phyloP scores from a whole-genome alignment of 805 yeast genomes.

The Ogataea nakhonphanomensis region DNA sequence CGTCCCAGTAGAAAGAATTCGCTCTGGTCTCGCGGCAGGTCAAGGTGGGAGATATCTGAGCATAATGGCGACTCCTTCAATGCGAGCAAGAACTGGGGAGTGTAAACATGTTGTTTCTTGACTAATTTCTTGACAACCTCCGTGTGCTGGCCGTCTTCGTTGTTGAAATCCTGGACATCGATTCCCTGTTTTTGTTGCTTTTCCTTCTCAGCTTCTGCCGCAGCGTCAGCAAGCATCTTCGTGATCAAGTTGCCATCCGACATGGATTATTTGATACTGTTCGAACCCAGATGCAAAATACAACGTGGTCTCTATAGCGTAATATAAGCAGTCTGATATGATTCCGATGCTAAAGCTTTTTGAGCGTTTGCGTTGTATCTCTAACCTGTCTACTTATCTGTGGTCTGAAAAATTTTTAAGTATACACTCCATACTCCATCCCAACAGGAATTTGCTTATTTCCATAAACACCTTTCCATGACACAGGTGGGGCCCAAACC shows the following conservation, averaged over 20 bases:
- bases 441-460: conserved; percentile 61
- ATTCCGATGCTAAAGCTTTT: conserved; percentile 1
- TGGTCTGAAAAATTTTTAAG: conserved; percentile 14
- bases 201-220: conserved; percentile 31
- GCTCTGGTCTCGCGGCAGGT: conserved; percentile 39
- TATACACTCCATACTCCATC: conserved; percentile 73
- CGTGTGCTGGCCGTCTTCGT: neutral
- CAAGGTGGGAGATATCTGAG: conserved; percentile 30
- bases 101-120: conserved; percentile 19
- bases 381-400: conserved; percentile 8
- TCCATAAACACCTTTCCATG: conserved; percentile 89
- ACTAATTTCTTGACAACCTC: neutral
- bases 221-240: conserved; percentile 32
- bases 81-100: conserved; percentile 31
- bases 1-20: conserved; percentile 14
- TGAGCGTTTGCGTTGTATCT: conserved; percentile 2
- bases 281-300: conserved; percentile 3
- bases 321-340: conserved; percentile 1
- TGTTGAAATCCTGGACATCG: neutral
- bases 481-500: conserved; percentile 54
- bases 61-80: conserved; percentile 38
- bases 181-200: conserved; percentile 13
- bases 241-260: conserved; percentile 27
- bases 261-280: conserved; percentile 5
- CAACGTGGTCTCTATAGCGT: conserved; percentile 5